Evolutionary conservation across 306 rosid species (phyloP).

Genomic region (Neltuma alba): DNA sequence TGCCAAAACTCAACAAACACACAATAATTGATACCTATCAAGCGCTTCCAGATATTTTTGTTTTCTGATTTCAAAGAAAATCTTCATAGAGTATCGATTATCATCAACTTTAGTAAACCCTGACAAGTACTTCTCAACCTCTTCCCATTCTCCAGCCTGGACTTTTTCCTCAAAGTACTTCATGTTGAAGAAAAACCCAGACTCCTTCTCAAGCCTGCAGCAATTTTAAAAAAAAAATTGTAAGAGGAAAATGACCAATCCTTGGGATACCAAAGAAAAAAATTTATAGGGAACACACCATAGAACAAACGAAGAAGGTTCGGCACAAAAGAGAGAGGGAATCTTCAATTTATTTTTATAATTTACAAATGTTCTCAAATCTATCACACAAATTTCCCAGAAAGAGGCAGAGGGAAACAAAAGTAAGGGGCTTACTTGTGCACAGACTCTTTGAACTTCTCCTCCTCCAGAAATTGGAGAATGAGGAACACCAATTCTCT

Average conservation of each 20-base stretch:
- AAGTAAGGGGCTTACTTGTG: slow-evolving; percentile 57
- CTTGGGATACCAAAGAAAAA: slow-evolving; percentile 21
- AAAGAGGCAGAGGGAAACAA: neutral
- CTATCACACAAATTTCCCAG: neutral
- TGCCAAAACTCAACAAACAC: slow-evolving; percentile 5
- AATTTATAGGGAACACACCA: neutral
- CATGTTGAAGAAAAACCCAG: slow-evolving; percentile 85
- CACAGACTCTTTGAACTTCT: slow-evolving; percentile 73
- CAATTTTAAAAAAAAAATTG: slow-evolving; percentile 12
- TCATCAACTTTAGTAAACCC: slow-evolving; percentile 90
- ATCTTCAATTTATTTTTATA: neutral
- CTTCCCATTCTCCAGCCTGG: slow-evolving; percentile 93
- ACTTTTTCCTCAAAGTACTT: slow-evolving; percentile 91
- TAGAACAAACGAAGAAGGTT: neutral
- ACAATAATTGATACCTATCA: slow-evolving; percentile 59
- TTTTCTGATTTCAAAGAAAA: slow-evolving; percentile 86
- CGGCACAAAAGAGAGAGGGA: neutral
- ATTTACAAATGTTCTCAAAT: slow-evolving; percentile 1
- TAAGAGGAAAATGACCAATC: slow-evolving; percentile 10
- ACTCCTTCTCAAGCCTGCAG: slow-evolving; percentile 87
- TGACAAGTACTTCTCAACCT: slow-evolving; percentile 80
- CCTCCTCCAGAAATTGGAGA: slow-evolving; percentile 88
- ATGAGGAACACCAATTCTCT: slow-evolving; percentile 76
- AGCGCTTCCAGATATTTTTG: slow-evolving; percentile 95
- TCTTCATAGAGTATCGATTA: slow-evolving; percentile 89